Evolutionary conservation across 345 rosid species (phyloP).

Genomic region (Triadica sebifera): DNA sequence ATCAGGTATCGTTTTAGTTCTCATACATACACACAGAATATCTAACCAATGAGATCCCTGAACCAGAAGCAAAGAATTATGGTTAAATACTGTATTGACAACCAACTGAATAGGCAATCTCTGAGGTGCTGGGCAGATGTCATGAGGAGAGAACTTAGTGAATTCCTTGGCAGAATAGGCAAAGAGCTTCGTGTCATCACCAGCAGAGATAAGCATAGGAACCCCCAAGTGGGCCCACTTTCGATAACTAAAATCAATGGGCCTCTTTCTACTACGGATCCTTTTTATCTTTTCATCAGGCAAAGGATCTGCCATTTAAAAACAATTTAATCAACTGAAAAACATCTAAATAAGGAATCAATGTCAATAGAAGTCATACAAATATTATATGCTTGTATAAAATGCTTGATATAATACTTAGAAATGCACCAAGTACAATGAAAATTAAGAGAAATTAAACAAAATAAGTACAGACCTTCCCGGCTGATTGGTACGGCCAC

Average conservation of each 20-base stretch:
- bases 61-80: conserved; percentile 66
- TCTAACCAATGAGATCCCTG: conserved; percentile 65
- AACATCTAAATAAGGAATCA: background rate
- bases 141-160: conserved; percentile 86
- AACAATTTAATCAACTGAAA: conserved; percentile 2
- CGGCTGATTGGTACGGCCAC: conserved; percentile 75
- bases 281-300: conserved; percentile 54
- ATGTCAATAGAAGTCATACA: background rate
- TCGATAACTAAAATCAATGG: conserved; percentile 59
- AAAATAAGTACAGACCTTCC: conserved; percentile 56
- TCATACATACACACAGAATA: conserved; percentile 53
- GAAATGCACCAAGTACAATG: background rate
- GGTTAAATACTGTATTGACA: conserved; percentile 48
- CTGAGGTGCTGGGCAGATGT: conserved; percentile 96
- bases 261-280: conserved; percentile 49
- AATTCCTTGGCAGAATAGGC: conserved; percentile 85
- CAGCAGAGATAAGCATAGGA: conserved; percentile 96
- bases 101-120: conserved; percentile 75
- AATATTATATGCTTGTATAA: background rate
- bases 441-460: conserved; percentile 1
- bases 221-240: conserved; percentile 93
- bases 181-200: conserved; percentile 93
- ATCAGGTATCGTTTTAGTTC: conserved; percentile 30
- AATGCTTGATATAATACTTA: background rate
- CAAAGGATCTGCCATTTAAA: conserved; percentile 50